Evolutionary conservation across 2,329 filamentous ascomycete species (phyloP).

Genomic region (Botrytis squamosa): DNA sequence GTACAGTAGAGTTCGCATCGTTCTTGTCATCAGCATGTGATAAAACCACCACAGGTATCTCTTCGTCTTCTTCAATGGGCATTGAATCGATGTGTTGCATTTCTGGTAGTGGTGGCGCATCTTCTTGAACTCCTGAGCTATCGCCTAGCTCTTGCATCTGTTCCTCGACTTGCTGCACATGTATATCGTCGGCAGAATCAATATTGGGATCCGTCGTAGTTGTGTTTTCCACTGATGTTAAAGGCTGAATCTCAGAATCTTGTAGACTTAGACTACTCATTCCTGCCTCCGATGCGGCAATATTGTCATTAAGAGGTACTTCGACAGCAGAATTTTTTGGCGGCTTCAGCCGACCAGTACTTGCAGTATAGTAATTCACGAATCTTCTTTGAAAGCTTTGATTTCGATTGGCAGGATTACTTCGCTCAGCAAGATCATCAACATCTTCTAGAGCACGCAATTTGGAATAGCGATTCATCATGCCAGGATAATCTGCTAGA

Average conservation of each 20-base stretch:
- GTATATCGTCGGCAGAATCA: conserved; percentile 41
- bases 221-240: conserved; percentile 45
- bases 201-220: not conserved
- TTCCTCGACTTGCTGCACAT: conserved; percentile 36
- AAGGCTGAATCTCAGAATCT: conserved; percentile 24
- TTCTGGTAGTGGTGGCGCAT: conserved; percentile 30
- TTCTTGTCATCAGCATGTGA: not conserved
- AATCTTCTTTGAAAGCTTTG: conserved; percentile 64
- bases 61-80: conserved; percentile 40
- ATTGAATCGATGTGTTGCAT: conserved; percentile 44
- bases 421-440: conserved; percentile 49
- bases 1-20: not conserved
- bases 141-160: conserved; percentile 34
- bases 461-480: conserved; percentile 67
- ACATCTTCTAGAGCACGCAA: conserved; percentile 71
- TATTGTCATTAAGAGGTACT: conserved; percentile 26
- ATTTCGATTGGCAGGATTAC: conserved; percentile 29
- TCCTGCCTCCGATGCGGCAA: conserved; percentile 26
- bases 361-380: conserved; percentile 88
- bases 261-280: conserved; percentile 31
- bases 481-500: conserved; percentile 70
- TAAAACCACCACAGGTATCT: not conserved
- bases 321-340: conserved; percentile 38
- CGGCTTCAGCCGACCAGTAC: conserved; percentile 66
- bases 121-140: conserved; percentile 33